Evolutionary conservation across 2,329 filamentous ascomycete genomes (phyloP).

Genomic region (Byssothecium circinans): DNA sequence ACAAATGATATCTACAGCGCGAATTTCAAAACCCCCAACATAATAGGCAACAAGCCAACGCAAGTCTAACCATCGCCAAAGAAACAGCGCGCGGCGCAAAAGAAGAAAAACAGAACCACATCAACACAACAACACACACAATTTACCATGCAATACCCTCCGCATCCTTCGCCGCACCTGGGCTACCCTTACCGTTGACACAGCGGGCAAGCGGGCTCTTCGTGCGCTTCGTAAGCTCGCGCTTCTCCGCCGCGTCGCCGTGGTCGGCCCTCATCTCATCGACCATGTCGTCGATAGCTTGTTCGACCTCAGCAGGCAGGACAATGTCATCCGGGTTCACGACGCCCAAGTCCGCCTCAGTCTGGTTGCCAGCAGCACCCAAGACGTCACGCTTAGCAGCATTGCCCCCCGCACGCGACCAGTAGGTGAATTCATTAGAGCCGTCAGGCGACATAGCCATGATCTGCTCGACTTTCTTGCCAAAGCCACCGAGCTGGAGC

Average conservation of each 20-base stretch:
- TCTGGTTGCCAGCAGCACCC: not conserved
- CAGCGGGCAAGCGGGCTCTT: not conserved
- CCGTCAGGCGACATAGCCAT: slow-evolving; percentile 2
- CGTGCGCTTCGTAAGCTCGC: not conserved
- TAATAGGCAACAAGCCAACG: too few species aligned
- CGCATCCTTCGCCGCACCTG: not conserved
- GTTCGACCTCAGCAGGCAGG: not conserved
- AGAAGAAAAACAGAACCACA: too few species aligned
- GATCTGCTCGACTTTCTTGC: slow-evolving; percentile 1
- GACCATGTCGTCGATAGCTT: not conserved
- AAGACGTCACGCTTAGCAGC: not conserved
- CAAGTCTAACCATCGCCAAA: too few species aligned
- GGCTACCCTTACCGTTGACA: not conserved
- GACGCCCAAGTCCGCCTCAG: not conserved
- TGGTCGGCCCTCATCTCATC: not conserved
- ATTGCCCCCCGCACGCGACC: not conserved
- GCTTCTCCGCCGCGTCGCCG: not conserved
- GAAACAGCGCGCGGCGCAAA: too few species aligned
- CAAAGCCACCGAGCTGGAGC: not conserved
- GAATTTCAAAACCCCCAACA: too few species aligned
- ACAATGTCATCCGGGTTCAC: not conserved
- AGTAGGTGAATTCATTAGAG: not conserved
- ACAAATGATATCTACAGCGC: too few species aligned
- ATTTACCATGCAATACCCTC: not conserved
- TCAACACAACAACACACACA: not conserved